Percentiles rank a stretch among this genome's conserved stretches.
phyloP scores from a whole-genome alignment of 2,329 filamentous ascomycete genomes.

The Xylaria arbuscula region DNA sequence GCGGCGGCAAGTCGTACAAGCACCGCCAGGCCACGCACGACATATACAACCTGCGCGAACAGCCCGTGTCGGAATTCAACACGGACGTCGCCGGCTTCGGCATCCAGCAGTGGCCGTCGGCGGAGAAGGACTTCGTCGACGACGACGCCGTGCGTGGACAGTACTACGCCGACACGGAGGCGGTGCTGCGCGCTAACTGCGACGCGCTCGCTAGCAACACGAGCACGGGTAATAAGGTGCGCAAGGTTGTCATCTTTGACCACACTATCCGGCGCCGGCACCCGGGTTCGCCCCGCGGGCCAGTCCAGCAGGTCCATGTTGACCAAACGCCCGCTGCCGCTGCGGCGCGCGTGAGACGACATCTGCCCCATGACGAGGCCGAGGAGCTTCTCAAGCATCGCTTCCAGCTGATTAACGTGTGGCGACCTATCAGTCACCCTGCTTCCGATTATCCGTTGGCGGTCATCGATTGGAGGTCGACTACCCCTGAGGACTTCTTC shows the following conservation, averaged over 20 bases:
- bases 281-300: slow-evolving; percentile 67
- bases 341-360: slow-evolving; percentile 69
- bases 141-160: slow-evolving; percentile 63
- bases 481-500: slow-evolving; percentile 67
- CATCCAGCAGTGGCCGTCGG: slow-evolving; percentile 63
- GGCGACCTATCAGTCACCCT: slow-evolving; percentile 73
- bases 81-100: slow-evolving; percentile 70
- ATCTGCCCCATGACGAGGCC: slow-evolving; percentile 64
- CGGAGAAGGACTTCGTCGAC: slow-evolving; percentile 66
- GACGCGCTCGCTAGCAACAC: slow-evolving; percentile 52
- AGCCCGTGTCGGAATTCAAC: slow-evolving; percentile 59
- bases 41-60: slow-evolving; percentile 67
- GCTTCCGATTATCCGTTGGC: slow-evolving; percentile 71
- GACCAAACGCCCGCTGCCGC: slow-evolving; percentile 76
- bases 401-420: slow-evolving; percentile 77
- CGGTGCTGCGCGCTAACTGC: slow-evolving; percentile 61
- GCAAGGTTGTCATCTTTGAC: slow-evolving; percentile 72
- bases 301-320: slow-evolving; percentile 77
- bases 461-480: slow-evolving; percentile 70
- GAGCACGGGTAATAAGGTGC: slow-evolving; percentile 28
- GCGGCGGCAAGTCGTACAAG: slow-evolving; percentile 64
- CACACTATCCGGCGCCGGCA: slow-evolving; percentile 73
- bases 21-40: slow-evolving; percentile 58
- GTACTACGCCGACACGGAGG: slow-evolving; percentile 73
- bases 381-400: slow-evolving; percentile 66